Conservation (phyloP, 805 yeast genomes). For the Suhomyces sp. region DNA sequence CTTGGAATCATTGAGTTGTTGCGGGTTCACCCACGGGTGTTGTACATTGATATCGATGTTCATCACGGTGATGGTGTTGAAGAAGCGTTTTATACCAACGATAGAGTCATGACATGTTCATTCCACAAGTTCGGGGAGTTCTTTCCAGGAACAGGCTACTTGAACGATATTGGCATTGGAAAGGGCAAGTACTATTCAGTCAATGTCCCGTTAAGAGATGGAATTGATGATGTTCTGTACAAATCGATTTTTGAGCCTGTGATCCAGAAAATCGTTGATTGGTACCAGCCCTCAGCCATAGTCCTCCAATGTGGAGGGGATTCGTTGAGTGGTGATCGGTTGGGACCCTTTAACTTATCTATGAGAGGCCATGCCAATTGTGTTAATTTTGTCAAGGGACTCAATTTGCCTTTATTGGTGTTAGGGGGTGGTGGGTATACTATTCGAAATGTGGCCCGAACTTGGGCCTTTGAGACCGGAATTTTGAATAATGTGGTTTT, state of each 20-base stretch:
- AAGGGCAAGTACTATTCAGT: slow-evolving; percentile 28
- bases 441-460: slow-evolving; percentile 27
- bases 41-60: slow-evolving; percentile 28
- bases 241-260: slow-evolving; percentile 29
- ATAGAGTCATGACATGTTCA: slow-evolving; percentile 29
- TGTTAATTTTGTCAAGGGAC: slow-evolving; percentile 23
- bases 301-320: slow-evolving; percentile 30
- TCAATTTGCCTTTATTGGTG: slow-evolving; percentile 28
- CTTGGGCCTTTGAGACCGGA: slow-evolving; percentile 29
- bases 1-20: slow-evolving; percentile 27
- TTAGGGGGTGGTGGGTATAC: slow-evolving; percentile 31
- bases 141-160: slow-evolving; percentile 31
- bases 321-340: slow-evolving; percentile 26
- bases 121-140: slow-evolving; percentile 30
- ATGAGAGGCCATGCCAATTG: slow-evolving; percentile 32
- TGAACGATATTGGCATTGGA: slow-evolving; percentile 27
- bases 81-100: slow-evolving; percentile 27
- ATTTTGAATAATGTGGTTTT: slow-evolving; percentile 23
- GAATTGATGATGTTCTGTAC: slow-evolving; percentile 28
- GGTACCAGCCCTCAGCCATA: slow-evolving; percentile 30
- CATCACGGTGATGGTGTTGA: slow-evolving; percentile 31
- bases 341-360: slow-evolving; percentile 28
- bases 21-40: slow-evolving; percentile 25
- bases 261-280: slow-evolving; percentile 24
- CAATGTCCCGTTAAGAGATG: slow-evolving; percentile 27